Conservation (phyloP, 805 yeast genomes). For the Starmerella apis region DNA sequence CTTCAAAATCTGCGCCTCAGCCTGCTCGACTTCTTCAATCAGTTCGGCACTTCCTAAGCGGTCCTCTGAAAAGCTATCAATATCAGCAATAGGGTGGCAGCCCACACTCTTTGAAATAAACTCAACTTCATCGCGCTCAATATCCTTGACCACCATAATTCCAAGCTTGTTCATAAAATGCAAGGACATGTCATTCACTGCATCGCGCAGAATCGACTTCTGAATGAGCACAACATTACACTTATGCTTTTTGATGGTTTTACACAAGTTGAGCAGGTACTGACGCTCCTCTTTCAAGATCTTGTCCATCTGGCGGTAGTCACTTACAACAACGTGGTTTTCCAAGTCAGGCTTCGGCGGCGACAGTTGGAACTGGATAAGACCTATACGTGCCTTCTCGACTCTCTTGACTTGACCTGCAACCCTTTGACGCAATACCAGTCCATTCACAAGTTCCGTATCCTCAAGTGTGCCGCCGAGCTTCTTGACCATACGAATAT, state of each 20-base stretch:
- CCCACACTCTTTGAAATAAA: conserved; percentile 77
- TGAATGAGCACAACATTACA: conserved; percentile 87
- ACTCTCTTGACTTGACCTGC: conserved; percentile 90
- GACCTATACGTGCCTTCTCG: conserved; percentile 86
- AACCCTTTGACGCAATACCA: conserved; percentile 83
- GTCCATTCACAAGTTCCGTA: conserved; percentile 77
- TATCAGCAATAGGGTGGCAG: conserved; percentile 92
- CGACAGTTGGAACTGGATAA: conserved; percentile 85
- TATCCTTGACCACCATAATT: conserved; percentile 88
- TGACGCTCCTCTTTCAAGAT: conserved; percentile 96
- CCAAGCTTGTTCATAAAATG: conserved; percentile 89
- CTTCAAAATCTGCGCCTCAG: conserved; percentile 81
- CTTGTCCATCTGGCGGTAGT: conserved; percentile 98
- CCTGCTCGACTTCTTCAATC: conserved; percentile 80
- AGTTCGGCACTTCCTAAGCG: conserved; percentile 85
- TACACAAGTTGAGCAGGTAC: conserved; percentile 84
- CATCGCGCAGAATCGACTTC: conserved; percentile 87
- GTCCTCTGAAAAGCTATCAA: conserved; percentile 86
- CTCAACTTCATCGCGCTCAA: conserved; percentile 93
- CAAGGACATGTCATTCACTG: conserved; percentile 85
- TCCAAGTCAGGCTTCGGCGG: conserved; percentile 98
- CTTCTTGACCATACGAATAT: conserved; percentile 82
- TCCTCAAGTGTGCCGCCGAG: conserved; percentile 98
- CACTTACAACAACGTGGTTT: conserved; percentile 92
- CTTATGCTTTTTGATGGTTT: conserved; percentile 91